Evolutionary conservation across 805 yeast genomes (phyloP).

Genomic region (Candida rishiriensis): DNA sequence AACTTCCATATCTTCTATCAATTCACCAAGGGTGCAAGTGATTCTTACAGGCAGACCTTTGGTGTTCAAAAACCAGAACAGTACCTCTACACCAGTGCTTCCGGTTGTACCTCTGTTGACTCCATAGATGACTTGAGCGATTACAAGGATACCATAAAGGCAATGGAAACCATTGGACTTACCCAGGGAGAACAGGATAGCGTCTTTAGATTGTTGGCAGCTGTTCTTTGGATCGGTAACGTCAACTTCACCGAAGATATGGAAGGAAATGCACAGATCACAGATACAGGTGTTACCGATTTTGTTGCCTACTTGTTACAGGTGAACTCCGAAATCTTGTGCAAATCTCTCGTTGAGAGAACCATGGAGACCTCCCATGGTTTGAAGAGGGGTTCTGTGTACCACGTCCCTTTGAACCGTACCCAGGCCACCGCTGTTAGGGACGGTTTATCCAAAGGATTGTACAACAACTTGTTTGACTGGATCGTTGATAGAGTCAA

Average conservation of each 20-base stretch:
- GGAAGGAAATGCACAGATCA: slow-evolving; percentile 76
- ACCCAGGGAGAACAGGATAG: slow-evolving; percentile 81
- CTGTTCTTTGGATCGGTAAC: slow-evolving; percentile 93
- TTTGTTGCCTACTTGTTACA: slow-evolving; percentile 90
- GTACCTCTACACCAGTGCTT: slow-evolving; percentile 80
- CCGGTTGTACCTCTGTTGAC: slow-evolving; percentile 80
- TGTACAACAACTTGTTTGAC: slow-evolving; percentile 88
- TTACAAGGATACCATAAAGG: slow-evolving; percentile 72
- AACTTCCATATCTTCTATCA: slow-evolving; percentile 97
- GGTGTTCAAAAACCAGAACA: slow-evolving; percentile 96
- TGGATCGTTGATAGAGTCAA: slow-evolving; percentile 96
- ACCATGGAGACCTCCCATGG: slow-evolving; percentile 90
- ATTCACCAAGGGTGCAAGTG: slow-evolving; percentile 86
- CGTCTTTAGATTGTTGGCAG: slow-evolving; percentile 78
- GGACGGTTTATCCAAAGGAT: slow-evolving; percentile 92
- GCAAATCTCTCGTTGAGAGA: slow-evolving; percentile 69
- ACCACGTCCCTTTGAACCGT: slow-evolving; percentile 87
- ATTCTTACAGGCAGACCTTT: slow-evolving; percentile 70
- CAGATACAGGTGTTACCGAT: slow-evolving; percentile 87
- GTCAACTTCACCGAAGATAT: slow-evolving; percentile 80
- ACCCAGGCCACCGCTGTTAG: slow-evolving; percentile 94
- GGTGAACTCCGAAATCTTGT: slow-evolving; percentile 64
- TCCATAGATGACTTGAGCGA: slow-evolving; percentile 83
- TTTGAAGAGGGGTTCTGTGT: slow-evolving; percentile 83
- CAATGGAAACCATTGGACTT: slow-evolving; percentile 87